Evolutionary conservation across 139 green algal species (phyloP).

Genomic region (Astrephomene gubernaculifera): DNA sequence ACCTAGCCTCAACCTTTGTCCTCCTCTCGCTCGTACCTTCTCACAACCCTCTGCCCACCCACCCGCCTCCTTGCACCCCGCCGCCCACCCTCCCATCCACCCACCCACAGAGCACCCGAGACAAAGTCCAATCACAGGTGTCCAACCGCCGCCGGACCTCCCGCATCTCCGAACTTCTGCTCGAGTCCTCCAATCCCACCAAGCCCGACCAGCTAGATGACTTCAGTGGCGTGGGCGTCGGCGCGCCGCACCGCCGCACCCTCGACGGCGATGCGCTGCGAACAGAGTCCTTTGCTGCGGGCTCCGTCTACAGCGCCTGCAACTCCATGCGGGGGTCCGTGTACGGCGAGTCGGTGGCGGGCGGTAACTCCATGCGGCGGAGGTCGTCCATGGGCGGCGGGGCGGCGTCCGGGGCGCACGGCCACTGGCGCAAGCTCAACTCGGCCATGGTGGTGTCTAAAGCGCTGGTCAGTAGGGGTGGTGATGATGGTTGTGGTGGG

Average conservation of each 20-base stretch:
- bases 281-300: background rate
- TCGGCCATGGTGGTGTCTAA: slow-evolving; percentile 1
- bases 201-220: background rate
- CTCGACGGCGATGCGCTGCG: background rate
- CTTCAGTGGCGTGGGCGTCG: background rate
- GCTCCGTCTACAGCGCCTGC: background rate
- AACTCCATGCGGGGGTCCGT: background rate
- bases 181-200: background rate
- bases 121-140: too few relatives aligned
- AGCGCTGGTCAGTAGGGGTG: background rate
- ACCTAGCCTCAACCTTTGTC: too few relatives aligned
- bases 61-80: too few relatives aligned
- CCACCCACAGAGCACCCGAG: too few relatives aligned
- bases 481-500: background rate
- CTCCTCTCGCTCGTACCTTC: too few relatives aligned
- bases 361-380: background rate
- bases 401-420: background rate
- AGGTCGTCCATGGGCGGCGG: background rate
- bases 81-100: too few relatives aligned
- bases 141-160: background rate
- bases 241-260: background rate
- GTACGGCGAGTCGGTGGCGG: background rate
- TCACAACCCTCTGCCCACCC: too few relatives aligned
- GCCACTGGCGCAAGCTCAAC: slow-evolving; percentile 9
- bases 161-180: slow-evolving; percentile 7